phyloP scores from a whole-genome alignment of 164 flowering plant genomes.

The Magnolia changhungtana region DNA sequence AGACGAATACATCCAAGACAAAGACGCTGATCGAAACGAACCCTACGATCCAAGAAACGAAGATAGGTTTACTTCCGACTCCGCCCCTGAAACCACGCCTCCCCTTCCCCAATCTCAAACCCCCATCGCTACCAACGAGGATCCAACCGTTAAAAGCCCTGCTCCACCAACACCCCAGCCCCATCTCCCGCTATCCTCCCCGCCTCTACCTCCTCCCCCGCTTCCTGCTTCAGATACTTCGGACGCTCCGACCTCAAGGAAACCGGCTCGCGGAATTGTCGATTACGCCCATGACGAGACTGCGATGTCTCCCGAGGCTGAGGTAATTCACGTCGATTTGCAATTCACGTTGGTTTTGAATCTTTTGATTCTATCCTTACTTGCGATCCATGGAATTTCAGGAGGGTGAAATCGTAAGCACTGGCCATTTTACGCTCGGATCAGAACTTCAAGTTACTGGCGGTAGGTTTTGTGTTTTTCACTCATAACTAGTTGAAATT shows the following conservation, averaged over 20 bases:
- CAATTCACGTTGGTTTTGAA: background rate
- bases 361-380: constrained; percentile 1
- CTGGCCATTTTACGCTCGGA: constrained; percentile 30
- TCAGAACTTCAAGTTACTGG: constrained; percentile 32
- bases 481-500: background rate
- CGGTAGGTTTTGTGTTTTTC: constrained; percentile 33
- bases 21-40: background rate
- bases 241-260: constrained; percentile 21
- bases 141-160: constrained; percentile 13
- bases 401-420: constrained; percentile 52
- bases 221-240: constrained; percentile 9
- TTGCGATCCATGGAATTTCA: constrained; percentile 21
- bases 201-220: background rate
- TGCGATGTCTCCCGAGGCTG: constrained; percentile 89
- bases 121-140: constrained; percentile 3
- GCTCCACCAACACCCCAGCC: constrained; percentile 7
- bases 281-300: constrained; percentile 86
- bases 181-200: background rate
- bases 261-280: constrained; percentile 46
- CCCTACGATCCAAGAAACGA: constrained; percentile 3
- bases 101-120: constrained; percentile 14
- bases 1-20: constrained; percentile 1
- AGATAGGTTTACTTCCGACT: constrained; percentile 12
- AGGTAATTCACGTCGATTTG: constrained; percentile 37
- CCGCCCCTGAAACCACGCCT: constrained; percentile 17